Base-by-base conservation (phyloP, 176 grass and related monocot species). In the Oryza glumipatula region DNA sequence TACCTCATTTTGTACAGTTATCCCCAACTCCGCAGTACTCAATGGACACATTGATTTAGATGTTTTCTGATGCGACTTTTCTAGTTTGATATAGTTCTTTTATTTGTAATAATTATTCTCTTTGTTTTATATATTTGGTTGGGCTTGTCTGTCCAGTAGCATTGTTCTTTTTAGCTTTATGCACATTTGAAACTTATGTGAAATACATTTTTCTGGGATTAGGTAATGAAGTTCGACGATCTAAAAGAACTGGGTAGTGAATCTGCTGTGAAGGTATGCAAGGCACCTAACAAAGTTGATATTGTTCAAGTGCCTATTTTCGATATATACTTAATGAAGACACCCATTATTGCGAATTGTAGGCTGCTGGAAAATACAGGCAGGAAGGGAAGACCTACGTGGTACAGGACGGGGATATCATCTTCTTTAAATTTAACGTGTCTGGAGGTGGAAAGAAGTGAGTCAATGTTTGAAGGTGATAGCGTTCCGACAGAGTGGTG, bases 201-300 rank as follows among this genome's bases (percentile, higher is more conserved):
- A 54, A 58, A 71, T 65, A 69, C 54, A 22, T 15, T 43, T 86
- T 4, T 73, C 52, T 85, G 70, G 28, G 21, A 63, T 75, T 78
- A 98, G 96, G 96, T 98, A 68, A 98, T 98, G 96, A 98, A 98
- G 77, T 98, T 95, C 82, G 93, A 98, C 10, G 96, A 98, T 86
- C 85, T 98, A 49, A 98, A 98, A 85, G 96, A 99, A 67, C 79
- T 99, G 68, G 88, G 73, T 68, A 89, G 65, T 78, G 96, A 99
- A 95, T 30, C 93, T 77, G 96, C 93, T 79, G 93, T 99, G 6
- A 98, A 98, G 93, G 96, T 95, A 90, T 33, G 17, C 0, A 4
- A 3, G 13, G 74, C 28, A 11, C 17, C 1, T 17, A 17, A 14
- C 13, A 13, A 46, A 5, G 4, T 63, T 22, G 5, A 47, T 61